Conservation (phyloP, 1,139 yeast species). For the Hansenula sp. region DNA sequence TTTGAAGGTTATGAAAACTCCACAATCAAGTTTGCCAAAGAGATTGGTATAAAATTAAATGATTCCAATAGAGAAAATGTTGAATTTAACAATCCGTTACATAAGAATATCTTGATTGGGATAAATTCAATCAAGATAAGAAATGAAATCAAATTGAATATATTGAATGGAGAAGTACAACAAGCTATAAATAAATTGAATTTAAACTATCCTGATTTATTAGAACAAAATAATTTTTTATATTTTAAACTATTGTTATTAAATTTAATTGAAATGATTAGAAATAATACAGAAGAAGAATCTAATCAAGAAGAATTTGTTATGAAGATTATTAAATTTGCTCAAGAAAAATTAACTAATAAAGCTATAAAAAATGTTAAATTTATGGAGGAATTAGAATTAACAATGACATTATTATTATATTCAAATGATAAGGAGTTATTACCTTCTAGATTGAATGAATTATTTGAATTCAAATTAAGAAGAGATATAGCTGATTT, state of each 20-base stretch:
- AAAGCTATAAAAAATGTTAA: conserved; percentile 49
- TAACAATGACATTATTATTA: conserved; percentile 62
- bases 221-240: conserved; percentile 52
- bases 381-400: conserved; percentile 60
- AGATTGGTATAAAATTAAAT: conserved; percentile 28
- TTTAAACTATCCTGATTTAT: conserved; percentile 46
- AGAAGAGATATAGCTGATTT: conserved; percentile 56
- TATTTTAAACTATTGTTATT: conserved; percentile 61
- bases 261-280: conserved; percentile 61
- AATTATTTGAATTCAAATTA: conserved; percentile 48
- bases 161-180: conserved; percentile 47
- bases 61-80: conserved; percentile 24
- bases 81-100: conserved; percentile 20
- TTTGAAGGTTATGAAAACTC: conserved; percentile 58
- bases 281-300: conserved; percentile 32
- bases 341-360: conserved; percentile 54
- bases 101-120: conserved; percentile 30
- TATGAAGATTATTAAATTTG: conserved; percentile 53
- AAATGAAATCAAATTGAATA: conserved; percentile 42
- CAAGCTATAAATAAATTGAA: conserved; percentile 44
- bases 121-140: conserved; percentile 45
- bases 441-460: conserved; percentile 49
- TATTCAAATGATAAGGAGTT: conserved; percentile 32
- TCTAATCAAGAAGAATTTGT: conserved; percentile 43
- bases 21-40: conserved; percentile 45